Evolutionary conservation across 495 filamentous ascomycete species (phyloP).

Genomic region (Cercophora sp.): DNA sequence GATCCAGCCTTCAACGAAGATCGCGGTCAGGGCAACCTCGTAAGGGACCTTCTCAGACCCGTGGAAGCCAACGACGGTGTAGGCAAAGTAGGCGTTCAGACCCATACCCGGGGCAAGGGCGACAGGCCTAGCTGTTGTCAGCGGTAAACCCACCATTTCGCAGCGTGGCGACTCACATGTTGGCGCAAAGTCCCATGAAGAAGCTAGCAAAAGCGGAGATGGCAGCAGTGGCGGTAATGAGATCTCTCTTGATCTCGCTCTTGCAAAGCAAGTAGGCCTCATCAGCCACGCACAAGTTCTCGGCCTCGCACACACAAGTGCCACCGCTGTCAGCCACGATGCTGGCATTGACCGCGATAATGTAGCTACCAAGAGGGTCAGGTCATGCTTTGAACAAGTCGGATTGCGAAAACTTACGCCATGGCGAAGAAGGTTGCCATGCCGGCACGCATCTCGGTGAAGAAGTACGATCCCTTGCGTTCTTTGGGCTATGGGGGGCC

Average conservation of each 20-base stretch:
- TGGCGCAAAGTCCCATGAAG: constrained; percentile 71
- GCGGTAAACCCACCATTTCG: background rate
- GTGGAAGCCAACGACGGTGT: constrained; percentile 73
- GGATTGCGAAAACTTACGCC: constrained; percentile 48
- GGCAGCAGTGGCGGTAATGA: constrained; percentile 76
- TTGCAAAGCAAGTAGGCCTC: constrained; percentile 62
- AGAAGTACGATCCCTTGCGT: constrained; percentile 70
- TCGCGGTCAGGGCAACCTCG: constrained; percentile 67
- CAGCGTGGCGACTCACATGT: constrained; percentile 30
- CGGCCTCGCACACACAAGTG: constrained; percentile 63
- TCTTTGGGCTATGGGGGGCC: constrained; percentile 57
- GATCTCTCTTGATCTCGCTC: constrained; percentile 65
- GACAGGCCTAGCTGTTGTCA: constrained; percentile 52
- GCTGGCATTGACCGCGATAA: constrained; percentile 66
- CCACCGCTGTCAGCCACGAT: constrained; percentile 58
- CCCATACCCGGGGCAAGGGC: constrained; percentile 80
- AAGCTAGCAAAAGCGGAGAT: constrained; percentile 68
- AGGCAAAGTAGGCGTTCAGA: constrained; percentile 79
- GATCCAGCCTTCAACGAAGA: constrained; percentile 77
- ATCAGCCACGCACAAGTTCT: constrained; percentile 53
- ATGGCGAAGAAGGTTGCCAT: constrained; percentile 83
- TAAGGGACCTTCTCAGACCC: constrained; percentile 65
- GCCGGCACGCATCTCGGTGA: constrained; percentile 74
- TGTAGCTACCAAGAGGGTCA: constrained; percentile 38
- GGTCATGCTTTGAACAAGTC: background rate